phyloP scores from a whole-genome alignment of 345 rosid species.

The Barbarea vulgaris region DNA sequence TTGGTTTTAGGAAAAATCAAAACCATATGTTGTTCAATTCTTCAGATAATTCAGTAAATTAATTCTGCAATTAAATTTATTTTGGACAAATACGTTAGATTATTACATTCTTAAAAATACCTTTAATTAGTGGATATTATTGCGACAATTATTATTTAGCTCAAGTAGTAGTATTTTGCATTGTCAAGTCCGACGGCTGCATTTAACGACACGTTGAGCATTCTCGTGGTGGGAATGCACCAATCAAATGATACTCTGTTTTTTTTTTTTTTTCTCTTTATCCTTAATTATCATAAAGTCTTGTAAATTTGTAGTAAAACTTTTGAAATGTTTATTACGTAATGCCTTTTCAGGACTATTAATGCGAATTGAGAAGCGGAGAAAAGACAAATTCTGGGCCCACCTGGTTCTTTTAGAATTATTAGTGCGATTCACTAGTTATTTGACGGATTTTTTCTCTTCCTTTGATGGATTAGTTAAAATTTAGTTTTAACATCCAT shows the following conservation, averaged over 20 bases:
- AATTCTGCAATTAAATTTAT: neutral
- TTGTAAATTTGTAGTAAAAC: neutral
- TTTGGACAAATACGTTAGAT: neutral
- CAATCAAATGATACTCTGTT: slow-evolving; percentile 27
- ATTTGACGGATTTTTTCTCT: neutral
- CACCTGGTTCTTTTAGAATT: slow-evolving; percentile 28
- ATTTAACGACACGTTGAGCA: slow-evolving; percentile 30
- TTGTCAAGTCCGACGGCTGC: slow-evolving; percentile 29
- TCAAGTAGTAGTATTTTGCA: slow-evolving; percentile 1
- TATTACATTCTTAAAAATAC: neutral
- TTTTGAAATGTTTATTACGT: slow-evolving; percentile 29
- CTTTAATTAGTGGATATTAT: neutral
- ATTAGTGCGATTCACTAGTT: slow-evolving; percentile 36
- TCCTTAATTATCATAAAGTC: neutral
- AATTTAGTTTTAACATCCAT: neutral
- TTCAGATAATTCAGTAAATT: neutral
- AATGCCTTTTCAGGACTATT: slow-evolving; percentile 35
- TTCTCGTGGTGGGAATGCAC: slow-evolving; percentile 36
- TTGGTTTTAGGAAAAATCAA: neutral
- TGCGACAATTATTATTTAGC: neutral
- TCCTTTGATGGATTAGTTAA: slow-evolving; percentile 20
- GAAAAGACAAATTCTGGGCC: slow-evolving; percentile 27
- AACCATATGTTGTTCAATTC: neutral
- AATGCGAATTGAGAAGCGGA: slow-evolving; percentile 36
- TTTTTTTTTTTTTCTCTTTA: neutral